Conservation (phyloP, 495 filamentous ascomycete genomes). For the Gamarada debralockiae region DNA sequence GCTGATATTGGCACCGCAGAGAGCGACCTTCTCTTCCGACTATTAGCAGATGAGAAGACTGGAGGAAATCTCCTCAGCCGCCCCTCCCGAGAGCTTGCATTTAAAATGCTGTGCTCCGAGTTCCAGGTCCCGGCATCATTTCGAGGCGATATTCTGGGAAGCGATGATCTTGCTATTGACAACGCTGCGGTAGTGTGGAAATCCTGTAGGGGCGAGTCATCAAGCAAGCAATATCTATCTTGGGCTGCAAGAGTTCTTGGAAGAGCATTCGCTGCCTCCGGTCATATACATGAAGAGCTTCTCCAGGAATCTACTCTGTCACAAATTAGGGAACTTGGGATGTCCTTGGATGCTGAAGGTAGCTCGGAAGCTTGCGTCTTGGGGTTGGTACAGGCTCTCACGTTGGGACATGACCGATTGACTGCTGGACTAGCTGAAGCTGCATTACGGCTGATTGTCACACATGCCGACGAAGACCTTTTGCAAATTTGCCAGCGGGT, state of each 20-base stretch:
- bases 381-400: slow-evolving; percentile 60
- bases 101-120: slow-evolving; percentile 68
- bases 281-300: slow-evolving; percentile 55
- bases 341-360: neutral
- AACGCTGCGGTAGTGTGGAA: slow-evolving; percentile 68
- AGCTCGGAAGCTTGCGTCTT: slow-evolving; percentile 53
- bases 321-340: slow-evolving; percentile 39
- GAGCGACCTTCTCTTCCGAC: slow-evolving; percentile 65
- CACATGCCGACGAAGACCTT: slow-evolving; percentile 30
- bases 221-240: slow-evolving; percentile 65
- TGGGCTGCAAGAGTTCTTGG: slow-evolving; percentile 87
- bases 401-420: slow-evolving; percentile 55
- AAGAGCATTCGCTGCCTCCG: slow-evolving; percentile 74
- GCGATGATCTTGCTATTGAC: slow-evolving; percentile 53
- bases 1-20: slow-evolving; percentile 59
- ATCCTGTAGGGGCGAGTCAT: slow-evolving; percentile 57
- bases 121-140: slow-evolving; percentile 57
- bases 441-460: slow-evolving; percentile 68
- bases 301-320: slow-evolving; percentile 53
- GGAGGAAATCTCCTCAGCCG: slow-evolving; percentile 60
- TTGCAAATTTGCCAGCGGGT: neutral
- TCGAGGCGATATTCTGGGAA: slow-evolving; percentile 56
- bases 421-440: slow-evolving; percentile 75
- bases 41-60: slow-evolving; percentile 67
- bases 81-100: slow-evolving; percentile 62